Evolutionary conservation across 78 protist genomes (phyloP).

Genomic region (Dictyostelium discoideum): dicty_2.7 NC_007091.3:2778501-2779000

Average conservation of each 20-base stretch:
- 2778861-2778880: not conserved
- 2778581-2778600: too few relatives aligned
- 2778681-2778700: not conserved
- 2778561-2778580: too few relatives aligned
- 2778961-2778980: slow-evolving; percentile 5
- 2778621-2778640: too few relatives aligned
- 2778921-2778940: not conserved
- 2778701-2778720: not conserved
- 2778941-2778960: not conserved
- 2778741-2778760: not conserved
- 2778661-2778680: too few relatives aligned
- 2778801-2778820: not conserved
- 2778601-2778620: too few relatives aligned
- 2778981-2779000: slow-evolving; percentile 38
- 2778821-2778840: not conserved
- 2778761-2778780: too few relatives aligned
- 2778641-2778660: too few relatives aligned
- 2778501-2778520: too few relatives aligned
- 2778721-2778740: not conserved
- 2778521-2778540: too few relatives aligned
- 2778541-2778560: too few relatives aligned
- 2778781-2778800: too few relatives aligned
- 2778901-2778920: not conserved
- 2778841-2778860: not conserved
- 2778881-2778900: not conserved